Base-by-base conservation (phyloP, 2,329 filamentous ascomycete species). In the Cercospora sojina region DNA sequence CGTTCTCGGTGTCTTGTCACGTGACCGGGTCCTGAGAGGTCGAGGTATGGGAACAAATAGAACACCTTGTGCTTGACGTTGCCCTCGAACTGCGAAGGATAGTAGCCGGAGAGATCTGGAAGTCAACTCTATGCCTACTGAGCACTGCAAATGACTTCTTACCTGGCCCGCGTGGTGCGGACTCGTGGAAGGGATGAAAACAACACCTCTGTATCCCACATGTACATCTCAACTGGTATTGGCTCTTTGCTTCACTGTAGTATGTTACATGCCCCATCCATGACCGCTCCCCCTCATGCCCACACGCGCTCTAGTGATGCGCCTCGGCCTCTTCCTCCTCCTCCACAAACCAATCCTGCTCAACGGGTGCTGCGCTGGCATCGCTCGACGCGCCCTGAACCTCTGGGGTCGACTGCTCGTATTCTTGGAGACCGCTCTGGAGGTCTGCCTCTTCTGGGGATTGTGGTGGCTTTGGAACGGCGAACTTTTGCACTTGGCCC, bases 371-470 rank as follows among this genome's bases (percentile, higher is more conserved):
- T 72, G 84, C 84, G 79, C 87, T 85, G 71, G 85, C 86, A 68
- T 82, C 80, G 74, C 85, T 84, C 73, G 91, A 87, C 81, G 92
- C 88, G 73, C 94, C 94, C 86, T 98, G 94, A 72, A 98, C 90
- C 83, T 99, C 95, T 74, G 97, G 93, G 75, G 90, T 87, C 86
- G 96, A 92, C 79, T 83, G 87, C 87, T 98, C 94, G 87, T 99
- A 99, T 79, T 92, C 90, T 85, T 95, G 90, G 80, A 99, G 84
- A 81, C 92, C 94, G 81, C 87, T 90, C 79, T 93, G 92, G 71
- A 99, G 91, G 82, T 97, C 91, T 82, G 90, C 83, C 87, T 98
- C 94, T 83, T 98, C 95, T 79, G 95, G 95, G 38, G 93, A 96
- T 79, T 86, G 83, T 77, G 95, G 94, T 66, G 93, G 82, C 81